Evolutionary conservation across 2,329 filamentous ascomycete species (phyloP).

Genomic region (Ophiostoma pallidulum): DNA sequence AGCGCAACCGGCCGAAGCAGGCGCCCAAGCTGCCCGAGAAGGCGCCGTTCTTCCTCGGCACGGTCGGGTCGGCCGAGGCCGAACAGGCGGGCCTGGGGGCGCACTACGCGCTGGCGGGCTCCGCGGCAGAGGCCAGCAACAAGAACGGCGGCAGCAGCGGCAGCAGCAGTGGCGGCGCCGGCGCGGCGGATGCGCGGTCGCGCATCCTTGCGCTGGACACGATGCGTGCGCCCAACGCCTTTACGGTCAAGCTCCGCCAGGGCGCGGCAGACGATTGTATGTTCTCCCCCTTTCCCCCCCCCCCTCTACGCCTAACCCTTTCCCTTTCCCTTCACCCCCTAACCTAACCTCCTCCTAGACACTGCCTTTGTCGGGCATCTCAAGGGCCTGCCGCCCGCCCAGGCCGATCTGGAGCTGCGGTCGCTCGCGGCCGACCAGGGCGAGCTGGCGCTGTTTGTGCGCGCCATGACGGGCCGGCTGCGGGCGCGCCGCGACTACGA

Average conservation of each 20-base stretch:
- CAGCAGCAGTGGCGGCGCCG: neutral
- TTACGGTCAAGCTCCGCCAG: slow-evolving; percentile 46
- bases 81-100: slow-evolving; percentile 6
- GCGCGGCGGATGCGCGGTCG: slow-evolving; percentile 33
- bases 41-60: slow-evolving; percentile 47
- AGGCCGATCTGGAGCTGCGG: slow-evolving; percentile 83
- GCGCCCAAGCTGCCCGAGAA: slow-evolving; percentile 87
- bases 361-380: slow-evolving; percentile 65
- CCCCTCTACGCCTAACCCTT: neutral
- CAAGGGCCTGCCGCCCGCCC: slow-evolving; percentile 70
- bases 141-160: neutral
- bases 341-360: slow-evolving; percentile 27
- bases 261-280: slow-evolving; percentile 53
- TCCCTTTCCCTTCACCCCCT: neutral
- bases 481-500: slow-evolving; percentile 73
- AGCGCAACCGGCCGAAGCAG: slow-evolving; percentile 89
- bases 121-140: slow-evolving; percentile 19
- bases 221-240: slow-evolving; percentile 45
- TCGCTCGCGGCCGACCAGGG: slow-evolving; percentile 51
- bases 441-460: slow-evolving; percentile 71
- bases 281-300: slow-evolving; percentile 21
- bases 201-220: slow-evolving; percentile 61
- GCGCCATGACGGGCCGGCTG: slow-evolving; percentile 65
- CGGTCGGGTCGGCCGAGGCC: slow-evolving; percentile 13
- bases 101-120: no score